Conservation (phyloP, 345 rosid species). For the Cardamine chenopodiifolia region DNA sequence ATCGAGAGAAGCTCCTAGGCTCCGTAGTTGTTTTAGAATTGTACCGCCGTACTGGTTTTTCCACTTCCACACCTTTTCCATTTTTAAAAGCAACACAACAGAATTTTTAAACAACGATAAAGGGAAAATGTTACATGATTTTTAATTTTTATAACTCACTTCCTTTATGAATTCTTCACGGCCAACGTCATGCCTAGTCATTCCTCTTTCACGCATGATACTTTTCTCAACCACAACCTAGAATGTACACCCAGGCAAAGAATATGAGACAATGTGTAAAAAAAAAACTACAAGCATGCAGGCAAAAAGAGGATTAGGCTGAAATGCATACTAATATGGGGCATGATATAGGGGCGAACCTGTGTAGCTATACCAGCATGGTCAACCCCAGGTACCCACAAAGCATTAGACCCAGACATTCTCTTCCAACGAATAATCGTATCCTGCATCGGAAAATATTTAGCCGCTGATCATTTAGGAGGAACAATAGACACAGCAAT, state of each 20-base stretch:
- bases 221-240: slow-evolving; percentile 97
- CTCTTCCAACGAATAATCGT: slow-evolving; percentile 87
- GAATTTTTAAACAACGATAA: slow-evolving; percentile 5
- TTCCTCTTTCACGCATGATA: slow-evolving; percentile 72
- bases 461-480: slow-evolving; percentile 3
- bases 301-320: not conserved
- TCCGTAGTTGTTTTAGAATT: slow-evolving; percentile 66
- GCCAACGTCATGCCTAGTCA: slow-evolving; percentile 91
- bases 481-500: slow-evolving; percentile 1
- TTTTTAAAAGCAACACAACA: slow-evolving; percentile 20
- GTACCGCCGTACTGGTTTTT: slow-evolving; percentile 75
- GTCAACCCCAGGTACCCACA: slow-evolving; percentile 97
- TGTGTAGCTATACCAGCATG: slow-evolving; percentile 99
- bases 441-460: slow-evolving; percentile 56
- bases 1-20: slow-evolving; percentile 94
- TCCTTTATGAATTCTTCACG: slow-evolving; percentile 82
- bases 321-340: not conserved
- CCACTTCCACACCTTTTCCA: slow-evolving; percentile 91
- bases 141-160: slow-evolving; percentile 53
- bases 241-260: slow-evolving; percentile 17
- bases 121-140: not conserved
- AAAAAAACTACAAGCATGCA: slow-evolving; percentile 8
- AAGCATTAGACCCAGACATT: slow-evolving; percentile 92
- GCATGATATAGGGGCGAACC: slow-evolving; percentile 48
- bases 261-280: slow-evolving; percentile 16